Conservation (phyloP, 2,329 filamentous ascomycete genomes). For the Diplodia corticola region DNA sequence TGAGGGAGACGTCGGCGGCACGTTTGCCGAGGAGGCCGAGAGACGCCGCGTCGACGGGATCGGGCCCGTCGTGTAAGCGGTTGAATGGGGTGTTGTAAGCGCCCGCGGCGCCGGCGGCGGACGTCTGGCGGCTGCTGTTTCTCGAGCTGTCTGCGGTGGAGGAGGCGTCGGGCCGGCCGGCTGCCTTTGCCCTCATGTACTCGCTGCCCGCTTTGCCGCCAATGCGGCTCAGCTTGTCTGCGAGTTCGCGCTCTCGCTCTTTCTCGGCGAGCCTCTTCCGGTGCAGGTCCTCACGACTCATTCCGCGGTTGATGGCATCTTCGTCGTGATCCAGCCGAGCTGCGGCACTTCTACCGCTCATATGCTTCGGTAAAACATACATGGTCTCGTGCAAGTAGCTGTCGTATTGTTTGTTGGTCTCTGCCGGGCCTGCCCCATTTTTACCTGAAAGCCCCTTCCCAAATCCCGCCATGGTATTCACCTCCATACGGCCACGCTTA, state of each 20-base stretch:
- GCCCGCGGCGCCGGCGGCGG: conserved; percentile 24
- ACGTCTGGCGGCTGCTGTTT: background rate
- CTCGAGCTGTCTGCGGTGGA: background rate
- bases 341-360: conserved; percentile 52
- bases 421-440: conserved; percentile 30
- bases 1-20: conserved; percentile 44
- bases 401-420: conserved; percentile 51
- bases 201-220: conserved; percentile 66
- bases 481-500: conserved; percentile 69
- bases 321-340: conserved; percentile 67
- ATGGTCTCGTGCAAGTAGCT: conserved; percentile 55
- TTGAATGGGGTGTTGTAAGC: conserved; percentile 24
- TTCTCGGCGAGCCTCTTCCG: conserved; percentile 64
- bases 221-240: conserved; percentile 63
- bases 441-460: conserved; percentile 27
- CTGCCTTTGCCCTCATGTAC: conserved; percentile 59
- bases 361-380: conserved; percentile 42
- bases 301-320: conserved; percentile 55
- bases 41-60: conserved; percentile 34
- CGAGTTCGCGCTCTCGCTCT: conserved; percentile 73
- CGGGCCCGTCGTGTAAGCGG: background rate
- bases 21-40: conserved; percentile 48
- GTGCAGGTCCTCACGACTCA: conserved; percentile 65
- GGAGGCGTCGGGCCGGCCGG: background rate
- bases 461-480: conserved; percentile 66